These are phyloP conservation scores for Thielaviopsis populi DNA, from an alignment of 2,329 filamentous ascomycete genomes.

Conservation along the genomic window DNA sequence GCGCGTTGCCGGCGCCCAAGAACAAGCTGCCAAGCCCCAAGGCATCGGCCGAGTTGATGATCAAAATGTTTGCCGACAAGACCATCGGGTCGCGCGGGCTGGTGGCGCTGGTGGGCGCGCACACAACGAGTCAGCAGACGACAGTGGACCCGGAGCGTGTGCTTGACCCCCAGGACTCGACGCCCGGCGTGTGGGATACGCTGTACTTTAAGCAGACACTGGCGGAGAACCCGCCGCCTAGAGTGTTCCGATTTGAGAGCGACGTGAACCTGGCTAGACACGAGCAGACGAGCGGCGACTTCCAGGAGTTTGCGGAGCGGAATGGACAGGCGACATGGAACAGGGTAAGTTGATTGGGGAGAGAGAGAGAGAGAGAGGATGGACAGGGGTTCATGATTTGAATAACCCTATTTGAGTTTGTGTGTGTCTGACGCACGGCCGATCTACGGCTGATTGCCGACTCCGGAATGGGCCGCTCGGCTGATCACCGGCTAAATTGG, in stretches of 20 bases:
- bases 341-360: constrained; percentile 22
- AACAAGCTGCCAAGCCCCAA: constrained; percentile 31
- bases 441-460: too few relatives aligned
- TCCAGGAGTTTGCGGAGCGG: constrained; percentile 25
- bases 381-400: not conserved
- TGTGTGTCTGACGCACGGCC: not conserved
- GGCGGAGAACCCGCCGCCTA: constrained; percentile 22
- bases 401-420: not conserved
- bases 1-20: constrained; percentile 25
- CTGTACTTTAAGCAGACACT: constrained; percentile 33
- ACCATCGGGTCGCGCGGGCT: constrained; percentile 37
- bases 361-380: not conserved
- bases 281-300: constrained; percentile 25
- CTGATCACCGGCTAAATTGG: not conserved
- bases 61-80: constrained; percentile 36
- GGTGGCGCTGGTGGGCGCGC: constrained; percentile 40
- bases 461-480: too few relatives aligned
- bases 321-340: constrained; percentile 29
- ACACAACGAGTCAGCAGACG: constrained; percentile 36
- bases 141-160: constrained; percentile 28
- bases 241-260: constrained; percentile 30
- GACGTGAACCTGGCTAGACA: constrained; percentile 29
- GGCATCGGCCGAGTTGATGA: constrained; percentile 33
- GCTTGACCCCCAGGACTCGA: constrained; percentile 35
- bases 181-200: constrained; percentile 38